Evolutionary conservation across 441 rosid species (phyloP).

Genomic region (Erodium chrysanthum): DNA sequence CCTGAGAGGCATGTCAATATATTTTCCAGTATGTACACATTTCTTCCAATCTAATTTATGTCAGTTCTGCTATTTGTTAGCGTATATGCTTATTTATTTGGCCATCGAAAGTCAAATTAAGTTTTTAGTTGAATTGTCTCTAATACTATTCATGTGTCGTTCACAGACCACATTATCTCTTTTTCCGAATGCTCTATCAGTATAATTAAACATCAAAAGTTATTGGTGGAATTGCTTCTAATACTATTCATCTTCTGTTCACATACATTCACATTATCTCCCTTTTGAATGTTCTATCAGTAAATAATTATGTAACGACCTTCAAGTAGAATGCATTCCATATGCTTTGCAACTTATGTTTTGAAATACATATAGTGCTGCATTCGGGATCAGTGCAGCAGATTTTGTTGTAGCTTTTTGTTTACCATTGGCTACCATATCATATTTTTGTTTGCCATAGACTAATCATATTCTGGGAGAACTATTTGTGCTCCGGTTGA

Average conservation of each 20-base stretch:
- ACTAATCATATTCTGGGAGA: neutral
- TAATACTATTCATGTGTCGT: neutral
- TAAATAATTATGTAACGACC: neutral
- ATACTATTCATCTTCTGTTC: too few relatives aligned
- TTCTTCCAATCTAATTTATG: neutral
- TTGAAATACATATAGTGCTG: neutral
- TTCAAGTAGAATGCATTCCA: constrained; percentile 4
- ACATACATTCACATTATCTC: too few relatives aligned
- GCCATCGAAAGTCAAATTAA: neutral
- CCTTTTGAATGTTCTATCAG: neutral
- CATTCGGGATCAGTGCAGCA: constrained; percentile 9
- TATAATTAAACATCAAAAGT: too few relatives aligned
- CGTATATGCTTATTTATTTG: neutral
- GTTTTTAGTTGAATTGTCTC: neutral
- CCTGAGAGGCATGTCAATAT: constrained; percentile 77
- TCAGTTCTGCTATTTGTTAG: constrained; percentile 2
- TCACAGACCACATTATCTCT: neutral
- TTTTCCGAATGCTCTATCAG: neutral
- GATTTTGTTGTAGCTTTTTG: neutral
- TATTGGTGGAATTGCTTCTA: too few relatives aligned
- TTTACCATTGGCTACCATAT: neutral
- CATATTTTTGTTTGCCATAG: neutral
- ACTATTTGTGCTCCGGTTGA: constrained; percentile 10
- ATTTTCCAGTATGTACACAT: constrained; percentile 52
- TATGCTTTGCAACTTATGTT: constrained; percentile 7